Conservation (phyloP, 345 rosid species). For the Arabidopsis suecica region DNA sequence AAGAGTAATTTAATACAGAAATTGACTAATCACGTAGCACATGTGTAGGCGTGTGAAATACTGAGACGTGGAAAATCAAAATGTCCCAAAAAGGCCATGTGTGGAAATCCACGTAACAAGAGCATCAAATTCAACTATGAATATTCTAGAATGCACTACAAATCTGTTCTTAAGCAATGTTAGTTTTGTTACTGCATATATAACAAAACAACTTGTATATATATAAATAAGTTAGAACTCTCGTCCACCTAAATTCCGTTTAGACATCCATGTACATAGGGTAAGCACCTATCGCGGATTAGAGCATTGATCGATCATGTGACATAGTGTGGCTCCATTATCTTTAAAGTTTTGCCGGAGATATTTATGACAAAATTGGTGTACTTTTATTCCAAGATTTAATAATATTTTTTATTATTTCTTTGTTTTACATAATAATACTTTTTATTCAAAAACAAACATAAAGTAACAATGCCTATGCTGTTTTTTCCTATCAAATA, state of each 20-base stretch:
- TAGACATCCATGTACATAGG: background rate
- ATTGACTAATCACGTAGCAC: background rate
- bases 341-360: constrained; percentile 28
- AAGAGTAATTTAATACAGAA: background rate
- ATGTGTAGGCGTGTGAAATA: constrained; percentile 20
- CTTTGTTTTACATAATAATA: background rate
- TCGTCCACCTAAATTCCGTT: background rate
- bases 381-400: constrained; percentile 1
- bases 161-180: background rate
- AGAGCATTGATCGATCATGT: constrained; percentile 33
- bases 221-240: background rate
- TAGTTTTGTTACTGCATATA: background rate
- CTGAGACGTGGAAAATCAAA: constrained; percentile 24
- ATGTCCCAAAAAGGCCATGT: constrained; percentile 2
- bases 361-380: constrained; percentile 26
- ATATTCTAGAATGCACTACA: background rate
- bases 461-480: background rate
- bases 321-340: constrained; percentile 36
- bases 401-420: background rate
- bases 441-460: background rate
- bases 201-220: background rate
- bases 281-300: background rate
- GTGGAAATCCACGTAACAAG: constrained; percentile 11
- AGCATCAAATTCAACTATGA: background rate
- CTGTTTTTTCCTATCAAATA: background rate